These are phyloP conservation scores for Vanrija sp. DNA, from an alignment of 1,284 basidiomycete genomes.

Conservation along the genomic window DNA sequence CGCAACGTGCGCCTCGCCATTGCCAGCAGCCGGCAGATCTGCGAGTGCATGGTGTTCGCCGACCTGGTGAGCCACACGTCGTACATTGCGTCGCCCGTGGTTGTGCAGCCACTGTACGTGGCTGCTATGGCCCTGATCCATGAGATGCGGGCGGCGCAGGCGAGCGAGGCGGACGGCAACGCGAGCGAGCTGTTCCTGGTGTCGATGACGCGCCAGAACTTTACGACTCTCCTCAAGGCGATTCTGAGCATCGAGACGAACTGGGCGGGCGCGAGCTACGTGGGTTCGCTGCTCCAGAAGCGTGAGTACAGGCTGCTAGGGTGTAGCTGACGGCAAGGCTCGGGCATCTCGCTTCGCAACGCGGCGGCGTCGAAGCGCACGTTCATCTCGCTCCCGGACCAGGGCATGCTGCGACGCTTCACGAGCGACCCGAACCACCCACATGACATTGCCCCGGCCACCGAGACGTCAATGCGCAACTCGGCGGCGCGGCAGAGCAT, in stretches of 20 bases:
- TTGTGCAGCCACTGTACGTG: constrained; percentile 44
- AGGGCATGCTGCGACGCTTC: constrained; percentile 47
- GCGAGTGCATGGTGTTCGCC: constrained; percentile 50
- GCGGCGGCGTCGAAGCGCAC: constrained; percentile 28
- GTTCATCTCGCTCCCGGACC: constrained; percentile 50
- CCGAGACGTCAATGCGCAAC: constrained; percentile 47
- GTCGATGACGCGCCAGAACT: constrained; percentile 47
- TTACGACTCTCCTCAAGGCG: constrained; percentile 43
- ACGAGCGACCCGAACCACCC: constrained; percentile 45
- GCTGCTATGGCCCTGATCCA: constrained; percentile 48
- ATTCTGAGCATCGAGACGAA: constrained; percentile 46
- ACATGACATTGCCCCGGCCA: constrained; percentile 45
- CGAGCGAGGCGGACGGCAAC: constrained; percentile 15
- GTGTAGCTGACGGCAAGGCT: constrained; percentile 20
- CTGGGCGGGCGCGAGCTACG: constrained; percentile 49
- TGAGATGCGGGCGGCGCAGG: constrained; percentile 42
- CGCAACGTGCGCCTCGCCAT: constrained; percentile 47
- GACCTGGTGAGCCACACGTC: constrained; percentile 40
- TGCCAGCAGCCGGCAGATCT: constrained; percentile 47
- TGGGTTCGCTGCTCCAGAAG: constrained; percentile 42
- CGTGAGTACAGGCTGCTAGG: constrained; percentile 18
- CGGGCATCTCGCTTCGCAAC: constrained; percentile 22
- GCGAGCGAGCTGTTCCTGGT: constrained; percentile 44
- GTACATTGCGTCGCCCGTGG: constrained; percentile 34
- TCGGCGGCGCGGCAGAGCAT: constrained; percentile 36